A percentile compares a stretch with the other conserved stretches of the same genome.
Evolutionary conservation across 305 asterid genomes (phyloP).

Genomic region (Solanum hybrid): DNA sequence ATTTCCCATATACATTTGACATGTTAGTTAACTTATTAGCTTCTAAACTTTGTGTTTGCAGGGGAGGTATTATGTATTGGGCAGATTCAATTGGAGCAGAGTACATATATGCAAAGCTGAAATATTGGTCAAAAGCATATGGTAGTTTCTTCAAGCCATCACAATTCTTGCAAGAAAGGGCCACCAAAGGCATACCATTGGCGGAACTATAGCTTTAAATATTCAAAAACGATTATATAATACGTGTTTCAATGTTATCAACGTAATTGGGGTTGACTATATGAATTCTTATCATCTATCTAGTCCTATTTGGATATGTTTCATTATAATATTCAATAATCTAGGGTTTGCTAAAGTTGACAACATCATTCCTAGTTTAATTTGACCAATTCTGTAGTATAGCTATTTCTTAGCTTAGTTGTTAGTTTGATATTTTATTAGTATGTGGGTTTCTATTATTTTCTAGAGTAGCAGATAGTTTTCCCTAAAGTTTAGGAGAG

Average conservation of each 20-base stretch:
- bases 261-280: rapidly evolving
- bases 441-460: too few species aligned
- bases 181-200: neutral
- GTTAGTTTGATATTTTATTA: too few species aligned
- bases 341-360: neutral
- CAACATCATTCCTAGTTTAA: too few species aligned
- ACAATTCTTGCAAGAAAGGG: neutral
- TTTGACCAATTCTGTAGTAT: too few species aligned
- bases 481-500: too few species aligned
- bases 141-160: constrained; percentile 7
- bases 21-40: neutral
- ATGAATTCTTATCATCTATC: neutral
- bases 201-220: neutral
- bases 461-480: too few species aligned
- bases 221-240: neutral
- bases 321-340: neutral
- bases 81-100: constrained; percentile 7
- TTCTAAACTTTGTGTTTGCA: neutral
- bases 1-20: neutral
- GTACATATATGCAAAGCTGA: constrained; percentile 3
- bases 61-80: constrained; percentile 9
- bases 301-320: neutral
- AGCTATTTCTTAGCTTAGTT: too few species aligned
- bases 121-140: constrained; percentile 4
- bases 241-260: neutral